A percentile compares a stretch with the other conserved stretches of the same genome.
phyloP scores from a whole-genome alignment of 495 filamentous ascomycete species.

The Hyaloscypha hepaticicola region DNA sequence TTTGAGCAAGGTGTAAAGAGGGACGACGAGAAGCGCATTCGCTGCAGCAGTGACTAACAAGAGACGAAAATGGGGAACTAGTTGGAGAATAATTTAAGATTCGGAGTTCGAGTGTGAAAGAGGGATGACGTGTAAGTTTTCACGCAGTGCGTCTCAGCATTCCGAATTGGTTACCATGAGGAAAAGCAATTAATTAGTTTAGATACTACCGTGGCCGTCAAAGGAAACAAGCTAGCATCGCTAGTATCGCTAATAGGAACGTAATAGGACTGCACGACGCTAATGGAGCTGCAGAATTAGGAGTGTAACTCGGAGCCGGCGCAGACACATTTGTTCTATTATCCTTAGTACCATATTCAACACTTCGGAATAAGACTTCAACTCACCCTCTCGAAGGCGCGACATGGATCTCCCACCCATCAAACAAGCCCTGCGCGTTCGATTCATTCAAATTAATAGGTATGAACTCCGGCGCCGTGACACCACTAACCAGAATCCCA shows the following conservation, averaged over 20 bases:
- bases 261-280: conserved; percentile 4
- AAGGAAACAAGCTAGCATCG: not conserved
- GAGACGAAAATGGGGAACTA: not conserved
- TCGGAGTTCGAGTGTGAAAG: no score
- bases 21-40: not conserved
- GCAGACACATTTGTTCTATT: conserved; percentile 10
- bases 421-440: conserved; percentile 6
- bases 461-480: conserved; percentile 9
- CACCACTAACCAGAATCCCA: conserved; percentile 6
- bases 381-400: conserved; percentile 7
- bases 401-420: conserved; percentile 13
- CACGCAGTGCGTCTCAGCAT: no score
- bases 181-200: no score
- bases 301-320: not conserved
- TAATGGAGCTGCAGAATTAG: conserved; percentile 8
- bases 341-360: conserved; percentile 2
- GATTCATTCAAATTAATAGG: conserved; percentile 9
- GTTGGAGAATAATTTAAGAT: not conserved
- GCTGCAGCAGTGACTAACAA: not conserved
- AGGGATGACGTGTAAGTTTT: no score
- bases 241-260: conserved; percentile 4
- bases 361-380: conserved; percentile 1
- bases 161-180: no score
- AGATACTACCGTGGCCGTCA: not conserved
- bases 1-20: not conserved